Conservation (phyloP, 1,139 yeast species). For the Magnusiomyces paraingens region DNA sequence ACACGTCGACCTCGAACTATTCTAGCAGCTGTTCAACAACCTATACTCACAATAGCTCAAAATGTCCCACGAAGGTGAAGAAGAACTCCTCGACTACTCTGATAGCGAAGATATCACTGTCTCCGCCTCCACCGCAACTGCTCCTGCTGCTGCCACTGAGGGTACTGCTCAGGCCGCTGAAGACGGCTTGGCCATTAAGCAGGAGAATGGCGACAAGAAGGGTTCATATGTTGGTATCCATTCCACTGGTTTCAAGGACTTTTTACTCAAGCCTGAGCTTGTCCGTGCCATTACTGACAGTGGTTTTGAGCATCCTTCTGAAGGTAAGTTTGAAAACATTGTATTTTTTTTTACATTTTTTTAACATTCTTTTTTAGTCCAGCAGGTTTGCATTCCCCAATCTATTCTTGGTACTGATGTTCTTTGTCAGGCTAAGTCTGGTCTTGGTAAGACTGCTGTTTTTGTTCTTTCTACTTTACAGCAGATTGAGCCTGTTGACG, state of each 20-base stretch:
- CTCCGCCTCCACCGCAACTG: conserved; percentile 51
- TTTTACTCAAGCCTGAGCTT: conserved; percentile 90
- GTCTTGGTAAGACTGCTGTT: conserved; percentile 98
- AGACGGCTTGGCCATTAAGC: conserved; percentile 30
- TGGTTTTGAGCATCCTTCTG: conserved; percentile 99
- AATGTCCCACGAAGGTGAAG: conserved; percentile 87
- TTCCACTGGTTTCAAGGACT: conserved; percentile 98
- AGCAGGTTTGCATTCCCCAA: conserved; percentile 98
- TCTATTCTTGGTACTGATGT: conserved; percentile 97
- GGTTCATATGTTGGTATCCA: conserved; percentile 98
- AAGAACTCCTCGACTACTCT: conserved; percentile 96
- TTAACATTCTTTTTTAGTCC: conserved; percentile 45
- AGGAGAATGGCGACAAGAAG: conserved; percentile 69
- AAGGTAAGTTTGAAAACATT: conserved; percentile 57
- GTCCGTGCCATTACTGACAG: conserved; percentile 97
- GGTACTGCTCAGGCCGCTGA: conserved; percentile 24
- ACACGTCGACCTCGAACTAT: not conserved
- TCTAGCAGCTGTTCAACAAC: not conserved
- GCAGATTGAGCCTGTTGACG: conserved; percentile 95
- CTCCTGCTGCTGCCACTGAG: conserved; percentile 31
- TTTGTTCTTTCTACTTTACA: conserved; percentile 93
- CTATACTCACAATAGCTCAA: conserved; percentile 8
- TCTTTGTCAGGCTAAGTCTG: conserved; percentile 97
- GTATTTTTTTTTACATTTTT: not conserved
- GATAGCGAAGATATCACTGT: conserved; percentile 93